Conservation (phyloP, 2,329 filamentous ascomycete species). For the Teratosphaeria zuluensis region DNA sequence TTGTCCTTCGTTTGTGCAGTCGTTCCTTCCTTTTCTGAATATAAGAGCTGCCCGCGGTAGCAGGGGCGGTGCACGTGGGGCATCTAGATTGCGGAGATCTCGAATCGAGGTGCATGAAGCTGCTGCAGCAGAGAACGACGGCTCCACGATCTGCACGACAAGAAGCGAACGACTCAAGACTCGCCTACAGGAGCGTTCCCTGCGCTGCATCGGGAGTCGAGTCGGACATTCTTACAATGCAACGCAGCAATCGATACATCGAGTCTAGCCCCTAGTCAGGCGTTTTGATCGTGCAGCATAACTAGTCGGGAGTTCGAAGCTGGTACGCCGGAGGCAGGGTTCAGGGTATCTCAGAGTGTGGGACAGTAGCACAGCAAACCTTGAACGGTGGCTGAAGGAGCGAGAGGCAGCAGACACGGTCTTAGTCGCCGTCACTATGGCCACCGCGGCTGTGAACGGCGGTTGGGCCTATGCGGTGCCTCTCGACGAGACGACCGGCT, state of each 20-base stretch:
- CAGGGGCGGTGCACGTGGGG: background rate
- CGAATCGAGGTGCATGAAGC: background rate
- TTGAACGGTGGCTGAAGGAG: background rate
- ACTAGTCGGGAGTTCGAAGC: no score
- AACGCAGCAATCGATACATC: background rate
- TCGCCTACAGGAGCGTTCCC: background rate
- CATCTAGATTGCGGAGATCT: background rate
- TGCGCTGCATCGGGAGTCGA: background rate
- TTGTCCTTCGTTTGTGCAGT: background rate
- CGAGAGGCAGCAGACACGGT: background rate
- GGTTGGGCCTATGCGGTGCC: slow-evolving; percentile 9
- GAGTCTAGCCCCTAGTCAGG: background rate
- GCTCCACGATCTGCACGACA: background rate
- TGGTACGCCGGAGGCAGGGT: background rate
- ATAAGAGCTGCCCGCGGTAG: background rate
- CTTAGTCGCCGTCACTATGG: slow-evolving; percentile 1
- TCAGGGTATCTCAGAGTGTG: background rate
- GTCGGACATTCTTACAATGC: background rate
- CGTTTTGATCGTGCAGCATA: background rate
- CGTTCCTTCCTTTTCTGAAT: background rate
- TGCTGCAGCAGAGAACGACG: background rate
- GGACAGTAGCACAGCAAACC: background rate
- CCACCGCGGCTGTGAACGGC: slow-evolving; percentile 1
- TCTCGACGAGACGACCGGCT: slow-evolving; percentile 8
- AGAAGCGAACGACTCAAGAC: background rate